These are phyloP conservation scores for Candolleomyces aberdarensis DNA, from an alignment of 768 basidiomycete species.

Conservation along the genomic window DNA sequence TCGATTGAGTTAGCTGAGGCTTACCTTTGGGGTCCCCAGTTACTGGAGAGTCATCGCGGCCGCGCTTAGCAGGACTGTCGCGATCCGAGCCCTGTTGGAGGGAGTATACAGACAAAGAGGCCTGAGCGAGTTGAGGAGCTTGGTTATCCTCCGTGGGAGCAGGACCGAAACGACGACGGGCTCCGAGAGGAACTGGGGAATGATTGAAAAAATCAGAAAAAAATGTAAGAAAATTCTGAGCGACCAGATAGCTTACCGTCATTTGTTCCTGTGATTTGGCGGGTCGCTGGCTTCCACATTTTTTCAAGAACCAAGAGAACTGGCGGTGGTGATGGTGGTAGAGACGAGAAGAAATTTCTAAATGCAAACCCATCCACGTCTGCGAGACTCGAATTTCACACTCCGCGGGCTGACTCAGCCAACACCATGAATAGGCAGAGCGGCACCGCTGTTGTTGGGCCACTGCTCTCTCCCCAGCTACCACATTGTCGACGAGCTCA, in stretches of 20 bases:
- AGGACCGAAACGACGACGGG: conserved; percentile 89
- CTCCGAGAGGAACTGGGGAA: conserved; percentile 69
- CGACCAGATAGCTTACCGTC: conserved; percentile 58
- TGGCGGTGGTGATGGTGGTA: conserved; percentile 24
- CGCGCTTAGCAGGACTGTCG: conserved; percentile 56
- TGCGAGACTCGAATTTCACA: conserved; percentile 18
- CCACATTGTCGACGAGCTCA: conserved; percentile 1
- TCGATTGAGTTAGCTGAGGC: conserved; percentile 27
- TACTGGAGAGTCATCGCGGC: conserved; percentile 64
- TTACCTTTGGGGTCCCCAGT: conserved; percentile 73
- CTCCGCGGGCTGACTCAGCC: conserved; percentile 34
- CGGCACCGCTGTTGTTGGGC: neutral
- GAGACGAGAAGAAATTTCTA: conserved; percentile 21
- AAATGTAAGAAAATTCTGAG: conserved; percentile 7
- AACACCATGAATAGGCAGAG: neutral
- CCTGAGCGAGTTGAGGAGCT: conserved; percentile 83
- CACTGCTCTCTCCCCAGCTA: neutral
- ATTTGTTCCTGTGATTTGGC: conserved; percentile 89
- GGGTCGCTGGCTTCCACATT: conserved; percentile 90
- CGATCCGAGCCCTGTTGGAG: conserved; percentile 55
- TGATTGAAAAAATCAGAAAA: conserved; percentile 15
- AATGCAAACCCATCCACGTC: conserved; percentile 9
- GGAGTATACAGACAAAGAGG: conserved; percentile 83
- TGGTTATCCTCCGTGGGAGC: conserved; percentile 77
- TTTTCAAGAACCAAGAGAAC: conserved; percentile 34